A percentile compares a stretch with the other conserved stretches of the same genome.
phyloP scores from a whole-genome alignment of 2,329 filamentous ascomycete genomes.

The Alternaria arborescens region DNA sequence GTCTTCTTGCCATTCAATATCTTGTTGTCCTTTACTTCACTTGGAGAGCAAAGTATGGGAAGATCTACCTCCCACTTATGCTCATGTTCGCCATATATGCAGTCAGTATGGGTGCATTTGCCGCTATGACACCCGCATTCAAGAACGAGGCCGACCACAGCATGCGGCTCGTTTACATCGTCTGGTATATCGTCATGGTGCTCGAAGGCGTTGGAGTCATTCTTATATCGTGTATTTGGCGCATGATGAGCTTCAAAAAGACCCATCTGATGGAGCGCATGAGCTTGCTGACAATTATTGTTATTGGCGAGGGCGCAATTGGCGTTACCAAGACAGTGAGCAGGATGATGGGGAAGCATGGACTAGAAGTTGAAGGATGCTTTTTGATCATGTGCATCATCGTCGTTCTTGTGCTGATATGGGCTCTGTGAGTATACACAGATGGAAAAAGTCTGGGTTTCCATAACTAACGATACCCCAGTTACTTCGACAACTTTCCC shows the following conservation, averaged over 20 bases:
- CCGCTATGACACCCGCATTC: constrained; percentile 47
- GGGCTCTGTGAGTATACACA: constrained; percentile 58
- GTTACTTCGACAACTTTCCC: constrained; percentile 66
- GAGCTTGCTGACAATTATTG: constrained; percentile 70
- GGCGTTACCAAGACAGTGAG: constrained; percentile 65
- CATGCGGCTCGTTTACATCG: constrained; percentile 38
- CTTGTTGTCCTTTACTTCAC: constrained; percentile 46
- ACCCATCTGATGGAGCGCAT: constrained; percentile 71
- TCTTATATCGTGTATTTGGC: constrained; percentile 62
- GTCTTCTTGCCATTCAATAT: constrained; percentile 45
- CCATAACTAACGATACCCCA: neutral
- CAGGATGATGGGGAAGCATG: constrained; percentile 49
- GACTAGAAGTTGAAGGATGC: constrained; percentile 46
- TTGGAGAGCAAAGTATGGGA: constrained; percentile 38
- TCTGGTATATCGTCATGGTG: constrained; percentile 56
- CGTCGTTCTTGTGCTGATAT: constrained; percentile 61
- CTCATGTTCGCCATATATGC: constrained; percentile 44
- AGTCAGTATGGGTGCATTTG: constrained; percentile 39
- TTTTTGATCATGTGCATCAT: constrained; percentile 51
- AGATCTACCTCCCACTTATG: constrained; percentile 45
- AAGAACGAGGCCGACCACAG: constrained; percentile 18
- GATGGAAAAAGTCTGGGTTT: neutral
- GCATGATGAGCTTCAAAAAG: constrained; percentile 67
- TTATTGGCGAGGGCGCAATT: constrained; percentile 72
- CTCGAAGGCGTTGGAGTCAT: constrained; percentile 64